A percentile compares a stretch with the other conserved stretches of the same genome.
These are phyloP conservation scores for Piper betle DNA, from an alignment of 164 flowering plant species.

Conservation along the genomic window DNA sequence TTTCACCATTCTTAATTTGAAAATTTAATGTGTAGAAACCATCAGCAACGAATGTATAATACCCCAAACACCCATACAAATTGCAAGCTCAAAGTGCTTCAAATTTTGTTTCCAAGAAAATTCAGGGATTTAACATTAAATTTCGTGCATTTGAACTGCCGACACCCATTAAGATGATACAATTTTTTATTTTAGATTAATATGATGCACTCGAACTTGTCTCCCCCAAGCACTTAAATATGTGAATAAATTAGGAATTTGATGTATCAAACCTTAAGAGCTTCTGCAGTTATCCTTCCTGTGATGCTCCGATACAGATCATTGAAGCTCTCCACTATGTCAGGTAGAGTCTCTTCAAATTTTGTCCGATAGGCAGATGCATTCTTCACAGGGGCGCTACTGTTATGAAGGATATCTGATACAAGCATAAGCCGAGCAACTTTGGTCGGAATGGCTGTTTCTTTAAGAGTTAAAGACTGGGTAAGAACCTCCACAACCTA, in stretches of 20 bases:
- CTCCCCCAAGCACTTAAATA: background rate
- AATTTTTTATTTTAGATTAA: too few species aligned
- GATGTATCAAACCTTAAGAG: constrained; percentile 56
- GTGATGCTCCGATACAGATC: constrained; percentile 86
- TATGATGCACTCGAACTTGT: too few species aligned
- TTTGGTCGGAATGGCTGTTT: constrained; percentile 92
- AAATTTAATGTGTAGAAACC: too few species aligned
- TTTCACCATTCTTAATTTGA: too few species aligned
- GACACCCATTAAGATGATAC: background rate
- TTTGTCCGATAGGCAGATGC: too few species aligned
- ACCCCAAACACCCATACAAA: too few species aligned
- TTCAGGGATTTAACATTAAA: too few species aligned
- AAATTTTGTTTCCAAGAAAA: too few species aligned
- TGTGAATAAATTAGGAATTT: background rate
- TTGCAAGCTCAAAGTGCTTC: too few species aligned
- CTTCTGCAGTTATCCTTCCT: constrained; percentile 98
- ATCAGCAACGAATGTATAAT: too few species aligned
- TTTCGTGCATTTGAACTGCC: background rate
- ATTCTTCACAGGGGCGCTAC: constrained; percentile 99
- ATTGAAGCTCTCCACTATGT: constrained; percentile 97
- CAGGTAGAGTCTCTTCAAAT: constrained; percentile 90
- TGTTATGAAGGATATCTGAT: constrained; percentile 94
- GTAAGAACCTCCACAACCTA: constrained; percentile 97
- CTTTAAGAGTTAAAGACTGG: constrained; percentile 94
- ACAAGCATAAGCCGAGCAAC: constrained; percentile 99